Evolutionary conservation across 805 yeast species (phyloP).

Genomic region (Teunomyces funiuensis): DNA sequence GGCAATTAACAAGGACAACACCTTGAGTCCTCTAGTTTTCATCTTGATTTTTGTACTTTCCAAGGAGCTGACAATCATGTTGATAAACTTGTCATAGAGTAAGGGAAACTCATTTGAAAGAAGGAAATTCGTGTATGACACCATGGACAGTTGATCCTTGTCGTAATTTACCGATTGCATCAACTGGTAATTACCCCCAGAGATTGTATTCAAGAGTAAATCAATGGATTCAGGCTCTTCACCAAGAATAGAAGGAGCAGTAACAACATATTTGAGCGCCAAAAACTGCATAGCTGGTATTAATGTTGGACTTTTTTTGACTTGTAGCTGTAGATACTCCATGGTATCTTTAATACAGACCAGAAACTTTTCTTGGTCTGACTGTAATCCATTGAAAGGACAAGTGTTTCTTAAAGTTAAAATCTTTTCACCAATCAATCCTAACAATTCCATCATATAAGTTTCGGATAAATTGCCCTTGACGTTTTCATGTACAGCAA

Average conservation of each 20-base stretch:
- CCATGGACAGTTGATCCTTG: slow-evolving; percentile 14
- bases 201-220: neutral
- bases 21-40: slow-evolving; percentile 60
- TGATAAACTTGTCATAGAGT: slow-evolving; percentile 54
- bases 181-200: slow-evolving; percentile 1
- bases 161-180: slow-evolving; percentile 1
- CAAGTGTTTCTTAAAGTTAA: slow-evolving; percentile 29
- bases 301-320: slow-evolving; percentile 9
- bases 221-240: slow-evolving; percentile 4
- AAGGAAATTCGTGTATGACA: slow-evolving; percentile 22
- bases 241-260: neutral
- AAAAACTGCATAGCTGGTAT: slow-evolving; percentile 15
- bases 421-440: slow-evolving; percentile 56
- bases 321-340: slow-evolving; percentile 16
- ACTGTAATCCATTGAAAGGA: slow-evolving; percentile 5
- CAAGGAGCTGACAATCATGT: slow-evolving; percentile 40
- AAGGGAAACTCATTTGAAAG: slow-evolving; percentile 30
- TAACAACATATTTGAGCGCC: slow-evolving; percentile 12
- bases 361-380: slow-evolving; percentile 9
- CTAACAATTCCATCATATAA: slow-evolving; percentile 58
- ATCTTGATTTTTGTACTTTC: slow-evolving; percentile 32
- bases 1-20: slow-evolving; percentile 54
- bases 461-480: slow-evolving; percentile 42
- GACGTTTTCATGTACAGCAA: slow-evolving; percentile 34
- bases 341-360: slow-evolving; percentile 11